Evolutionary conservation across 208 protist genomes (phyloP).

Genomic region (Wallacemonas sp.): DNA sequence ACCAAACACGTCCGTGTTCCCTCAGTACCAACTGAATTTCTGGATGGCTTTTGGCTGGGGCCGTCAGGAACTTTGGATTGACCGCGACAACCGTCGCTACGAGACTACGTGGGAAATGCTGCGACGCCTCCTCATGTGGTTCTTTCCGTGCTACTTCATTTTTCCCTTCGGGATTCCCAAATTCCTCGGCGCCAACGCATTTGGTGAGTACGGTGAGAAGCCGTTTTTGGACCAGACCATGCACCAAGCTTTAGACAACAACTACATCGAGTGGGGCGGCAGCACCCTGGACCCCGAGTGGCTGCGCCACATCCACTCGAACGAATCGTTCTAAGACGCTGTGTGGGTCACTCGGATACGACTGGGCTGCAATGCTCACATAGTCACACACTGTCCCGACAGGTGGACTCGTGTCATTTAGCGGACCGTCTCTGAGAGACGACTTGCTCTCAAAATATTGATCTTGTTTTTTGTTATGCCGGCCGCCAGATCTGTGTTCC

Average conservation of each 20-base stretch:
- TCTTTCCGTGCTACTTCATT: constrained; percentile 86
- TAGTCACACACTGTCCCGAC: no score
- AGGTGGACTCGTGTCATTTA: no score
- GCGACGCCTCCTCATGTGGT: constrained; percentile 79
- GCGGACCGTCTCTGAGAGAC: no score
- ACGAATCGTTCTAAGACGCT: constrained; percentile 76
- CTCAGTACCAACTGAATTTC: constrained; percentile 86
- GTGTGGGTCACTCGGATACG: no score
- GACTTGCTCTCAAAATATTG: no score
- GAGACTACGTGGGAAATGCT: constrained; percentile 89
- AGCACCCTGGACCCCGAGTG: constrained; percentile 82
- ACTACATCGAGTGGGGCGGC: constrained; percentile 86
- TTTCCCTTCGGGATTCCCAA: constrained; percentile 88
- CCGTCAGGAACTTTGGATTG: constrained; percentile 85
- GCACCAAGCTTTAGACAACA: constrained; percentile 82
- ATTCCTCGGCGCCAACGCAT: constrained; percentile 63
- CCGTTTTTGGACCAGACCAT: constrained; percentile 77
- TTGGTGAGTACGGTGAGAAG: constrained; percentile 88
- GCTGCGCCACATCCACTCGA: constrained; percentile 87
- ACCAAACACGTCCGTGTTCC: constrained; percentile 86
- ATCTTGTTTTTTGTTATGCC: no score
- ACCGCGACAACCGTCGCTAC: constrained; percentile 77
- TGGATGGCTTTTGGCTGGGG: constrained; percentile 90
- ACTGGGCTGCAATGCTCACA: no score
- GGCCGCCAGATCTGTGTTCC: no score